Evolutionary conservation across 129 eudicot species (phyloP), one percentile per base, ranked within the genome.

Genomic region (Chrysanthemum seticuspe): DNA sequence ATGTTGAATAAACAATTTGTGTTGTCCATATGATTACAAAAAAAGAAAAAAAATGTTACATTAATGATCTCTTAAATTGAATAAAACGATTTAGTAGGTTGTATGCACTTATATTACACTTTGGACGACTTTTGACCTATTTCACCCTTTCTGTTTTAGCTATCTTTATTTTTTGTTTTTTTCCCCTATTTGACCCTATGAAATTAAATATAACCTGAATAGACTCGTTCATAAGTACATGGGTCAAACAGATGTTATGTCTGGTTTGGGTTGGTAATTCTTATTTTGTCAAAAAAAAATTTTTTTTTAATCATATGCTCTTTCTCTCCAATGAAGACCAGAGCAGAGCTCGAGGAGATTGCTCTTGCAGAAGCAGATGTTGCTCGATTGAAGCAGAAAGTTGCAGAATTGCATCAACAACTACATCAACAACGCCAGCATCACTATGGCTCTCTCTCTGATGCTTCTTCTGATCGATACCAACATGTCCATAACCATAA

Each of bases 301-400:
- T 16, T 3, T 54, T 59, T 59, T 74, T 79, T 53, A 5, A 15
- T 53, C n/a, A 53, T 14, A 3, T 53, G 18, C 16, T 53, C 6
- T 53, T 36, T 40, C 8, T 73, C 36, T 79, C 8, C 51, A 74
- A 62, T 84, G 82, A 77, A 94, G 98, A 90, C 97, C 61, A 84
- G 97, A 81, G 98, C 97, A 29, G 98, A 94, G 87, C 97, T 94
- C 16, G 98, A 94, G 84, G 98, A 94, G 83, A 94, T 94, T 84
- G 98, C 96, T 75, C 89, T 94, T 70, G 97, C 98, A 59, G 98
- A 94, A 86, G 97, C 97, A 49, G 98, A 94, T 83, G 97, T 94
- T 47, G 97, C 96, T 45, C 83, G 93, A 74, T 74, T 94, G 78
- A 94, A 94, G 81, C 97, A 94, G 74, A 94, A 90, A 67, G 98